Conservation (phyloP, 345 rosid genomes). For the Sisymbrium irio region DNA sequence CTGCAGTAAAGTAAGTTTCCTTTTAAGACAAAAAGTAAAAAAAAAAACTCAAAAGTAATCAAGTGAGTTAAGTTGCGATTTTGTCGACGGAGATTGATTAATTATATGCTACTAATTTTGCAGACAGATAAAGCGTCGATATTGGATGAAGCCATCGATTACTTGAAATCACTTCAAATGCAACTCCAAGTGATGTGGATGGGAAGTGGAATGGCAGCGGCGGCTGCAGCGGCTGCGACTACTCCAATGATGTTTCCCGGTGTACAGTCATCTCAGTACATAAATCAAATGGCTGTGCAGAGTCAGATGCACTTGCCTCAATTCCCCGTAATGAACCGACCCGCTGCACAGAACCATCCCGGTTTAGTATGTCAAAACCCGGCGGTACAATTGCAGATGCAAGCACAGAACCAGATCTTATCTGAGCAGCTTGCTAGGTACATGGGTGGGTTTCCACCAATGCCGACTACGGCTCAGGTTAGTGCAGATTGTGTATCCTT, state of each 20-base stretch:
- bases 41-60: background rate
- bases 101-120: background rate
- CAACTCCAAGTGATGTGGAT: conserved; percentile 98
- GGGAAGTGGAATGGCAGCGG: conserved; percentile 83
- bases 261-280: conserved; percentile 48
- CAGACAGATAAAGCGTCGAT: conserved; percentile 97
- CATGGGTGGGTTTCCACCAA: conserved; percentile 48
- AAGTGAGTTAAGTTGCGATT: background rate
- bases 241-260: conserved; percentile 89
- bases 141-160: conserved; percentile 91
- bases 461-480: conserved; percentile 55
- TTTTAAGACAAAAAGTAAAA: background rate
- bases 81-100: background rate
- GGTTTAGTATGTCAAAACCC: conserved; percentile 45
- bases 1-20: conserved; percentile 71
- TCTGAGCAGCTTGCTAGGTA: conserved; percentile 55
- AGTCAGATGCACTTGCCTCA: conserved; percentile 48
- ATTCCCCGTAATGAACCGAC: conserved; percentile 44
- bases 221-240: conserved; percentile 33
- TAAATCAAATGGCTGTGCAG: conserved; percentile 54
- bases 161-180: conserved; percentile 85
- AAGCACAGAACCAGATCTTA: conserved; percentile 42
- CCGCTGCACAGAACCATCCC: conserved; percentile 44
- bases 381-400: conserved; percentile 36
- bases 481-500: too few species aligned